Percentiles rank a stretch among this genome's conserved stretches.
These are phyloP conservation scores for Albophoma yamanashiensis DNA, from an alignment of 2,329 filamentous ascomycete genomes.

Conservation along the genomic window DNA sequence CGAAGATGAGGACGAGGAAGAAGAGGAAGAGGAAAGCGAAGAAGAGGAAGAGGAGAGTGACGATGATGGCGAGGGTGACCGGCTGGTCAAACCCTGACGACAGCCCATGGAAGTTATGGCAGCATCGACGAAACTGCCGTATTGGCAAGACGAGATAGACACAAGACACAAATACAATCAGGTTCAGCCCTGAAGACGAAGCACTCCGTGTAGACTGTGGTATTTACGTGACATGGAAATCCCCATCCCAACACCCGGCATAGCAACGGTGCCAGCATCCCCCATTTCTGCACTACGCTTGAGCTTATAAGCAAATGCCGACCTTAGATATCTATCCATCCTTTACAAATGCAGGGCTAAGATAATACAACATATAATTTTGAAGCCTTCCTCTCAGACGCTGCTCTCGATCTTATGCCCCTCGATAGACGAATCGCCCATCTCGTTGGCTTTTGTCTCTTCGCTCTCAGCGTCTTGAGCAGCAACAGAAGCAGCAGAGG, in stretches of 20 bases:
- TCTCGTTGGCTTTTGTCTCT: slow-evolving; percentile 11
- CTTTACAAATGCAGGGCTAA: neutral
- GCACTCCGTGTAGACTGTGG: neutral
- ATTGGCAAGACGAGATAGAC: slow-evolving; percentile 3
- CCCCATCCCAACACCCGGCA: neutral
- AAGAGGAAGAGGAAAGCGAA: slow-evolving; percentile 36
- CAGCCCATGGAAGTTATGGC: neutral
- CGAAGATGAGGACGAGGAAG: slow-evolving; percentile 38
- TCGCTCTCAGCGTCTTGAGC: neutral
- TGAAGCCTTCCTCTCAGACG: slow-evolving; percentile 8
- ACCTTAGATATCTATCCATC: neutral
- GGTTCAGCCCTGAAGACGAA: neutral
- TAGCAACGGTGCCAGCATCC: too few relatives aligned
- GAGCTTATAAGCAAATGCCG: neutral
- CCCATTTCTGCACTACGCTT: neutral
- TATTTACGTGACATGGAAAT: neutral
- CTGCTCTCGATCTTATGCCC: slow-evolving; percentile 4
- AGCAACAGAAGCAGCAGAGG: neutral
- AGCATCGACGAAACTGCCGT: slow-evolving; percentile 2
- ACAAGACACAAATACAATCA: neutral
- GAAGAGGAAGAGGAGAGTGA: slow-evolving; percentile 35
- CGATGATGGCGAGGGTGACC: slow-evolving; percentile 32
- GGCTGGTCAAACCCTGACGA: slow-evolving; percentile 27
- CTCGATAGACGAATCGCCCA: slow-evolving; percentile 16
- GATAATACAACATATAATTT: neutral